Evolutionary conservation across 2,329 filamentous ascomycete species (phyloP).

Genomic region (Pseudogymnoascus sp.): DNA sequence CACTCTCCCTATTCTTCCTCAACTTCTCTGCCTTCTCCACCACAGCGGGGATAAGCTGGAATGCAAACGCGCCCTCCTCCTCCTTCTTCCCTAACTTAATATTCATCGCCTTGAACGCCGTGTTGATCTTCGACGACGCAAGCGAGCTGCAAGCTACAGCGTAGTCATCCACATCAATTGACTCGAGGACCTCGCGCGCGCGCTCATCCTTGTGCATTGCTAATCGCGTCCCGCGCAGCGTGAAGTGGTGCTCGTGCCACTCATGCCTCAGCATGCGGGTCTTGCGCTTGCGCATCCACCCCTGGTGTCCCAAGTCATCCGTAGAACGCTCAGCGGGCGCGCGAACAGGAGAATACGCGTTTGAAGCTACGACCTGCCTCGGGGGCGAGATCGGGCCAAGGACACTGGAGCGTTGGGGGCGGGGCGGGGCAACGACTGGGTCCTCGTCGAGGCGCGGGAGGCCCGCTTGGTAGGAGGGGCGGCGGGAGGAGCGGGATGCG

Average conservation of each 20-base stretch:
- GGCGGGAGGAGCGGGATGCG: slow-evolving; percentile 29
- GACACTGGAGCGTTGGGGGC: slow-evolving; percentile 7
- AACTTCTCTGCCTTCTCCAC: slow-evolving; percentile 41
- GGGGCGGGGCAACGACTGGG: slow-evolving; percentile 32
- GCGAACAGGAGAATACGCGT: slow-evolving; percentile 42
- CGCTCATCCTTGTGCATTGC: slow-evolving; percentile 66
- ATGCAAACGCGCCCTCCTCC: slow-evolving; percentile 65
- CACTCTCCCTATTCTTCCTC: slow-evolving; percentile 34
- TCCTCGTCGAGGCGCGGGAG: slow-evolving; percentile 59
- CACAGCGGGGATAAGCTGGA: slow-evolving; percentile 67
- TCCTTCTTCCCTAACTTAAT: slow-evolving; percentile 50
- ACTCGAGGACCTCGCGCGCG: slow-evolving; percentile 53
- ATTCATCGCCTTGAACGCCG: slow-evolving; percentile 76
- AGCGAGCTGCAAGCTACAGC: slow-evolving; percentile 76
- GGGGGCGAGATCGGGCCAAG: slow-evolving; percentile 9
- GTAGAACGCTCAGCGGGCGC: slow-evolving; percentile 31
- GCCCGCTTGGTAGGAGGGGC: slow-evolving; percentile 41
- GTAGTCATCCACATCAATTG: slow-evolving; percentile 83
- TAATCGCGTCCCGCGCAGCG: slow-evolving; percentile 66
- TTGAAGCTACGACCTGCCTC: slow-evolving; percentile 28
- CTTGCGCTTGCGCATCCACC: slow-evolving; percentile 92
- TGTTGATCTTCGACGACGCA: slow-evolving; percentile 73
- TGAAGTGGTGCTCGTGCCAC: slow-evolving; percentile 89
- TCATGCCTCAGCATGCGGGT: slow-evolving; percentile 84
- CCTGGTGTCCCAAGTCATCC: slow-evolving; percentile 62